phyloP scores from a whole-genome alignment of 1,139 yeast genomes.

The Keqinozyma sinolaborantium region DNA sequence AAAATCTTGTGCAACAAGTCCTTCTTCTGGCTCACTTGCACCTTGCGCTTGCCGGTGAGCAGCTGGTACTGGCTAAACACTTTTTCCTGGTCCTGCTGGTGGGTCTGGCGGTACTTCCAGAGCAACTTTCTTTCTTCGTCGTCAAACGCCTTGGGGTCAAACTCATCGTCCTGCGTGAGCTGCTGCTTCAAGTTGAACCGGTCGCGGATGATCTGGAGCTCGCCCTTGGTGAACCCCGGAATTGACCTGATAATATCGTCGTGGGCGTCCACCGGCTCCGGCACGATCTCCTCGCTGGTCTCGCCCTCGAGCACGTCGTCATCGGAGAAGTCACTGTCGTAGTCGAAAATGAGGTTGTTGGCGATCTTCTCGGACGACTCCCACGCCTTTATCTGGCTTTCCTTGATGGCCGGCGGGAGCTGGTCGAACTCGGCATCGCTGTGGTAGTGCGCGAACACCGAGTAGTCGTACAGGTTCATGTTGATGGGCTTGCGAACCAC shows the following conservation, averaged over 20 bases:
- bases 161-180: slow-evolving; percentile 2
- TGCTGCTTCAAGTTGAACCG: slow-evolving; percentile 8
- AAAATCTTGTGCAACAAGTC: slow-evolving; percentile 36
- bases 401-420: slow-evolving; percentile 23
- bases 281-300: slow-evolving; percentile 12
- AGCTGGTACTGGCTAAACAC: slow-evolving; percentile 32
- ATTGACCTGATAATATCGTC: slow-evolving; percentile 20
- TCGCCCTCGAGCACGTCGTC: slow-evolving; percentile 19
- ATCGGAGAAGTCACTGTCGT: slow-evolving; percentile 23
- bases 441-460: slow-evolving; percentile 22
- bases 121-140: slow-evolving; percentile 29
- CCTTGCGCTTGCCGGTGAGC: slow-evolving; percentile 33
- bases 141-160: slow-evolving; percentile 10
- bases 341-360: slow-evolving; percentile 33
- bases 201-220: slow-evolving; percentile 21
- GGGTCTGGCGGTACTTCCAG: slow-evolving; percentile 30
- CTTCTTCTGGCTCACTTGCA: slow-evolving; percentile 42
- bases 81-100: slow-evolving; percentile 31
- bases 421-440: slow-evolving; percentile 17
- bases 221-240: slow-evolving; percentile 42
- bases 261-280: slow-evolving; percentile 1
- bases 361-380: slow-evolving; percentile 43
- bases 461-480: slow-evolving; percentile 21
- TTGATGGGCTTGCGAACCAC: slow-evolving; percentile 16
- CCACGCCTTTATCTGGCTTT: slow-evolving; percentile 46